Base-by-base conservation (phyloP, 768 basidiomycete species). In the Auriculariales sp. region DNA sequence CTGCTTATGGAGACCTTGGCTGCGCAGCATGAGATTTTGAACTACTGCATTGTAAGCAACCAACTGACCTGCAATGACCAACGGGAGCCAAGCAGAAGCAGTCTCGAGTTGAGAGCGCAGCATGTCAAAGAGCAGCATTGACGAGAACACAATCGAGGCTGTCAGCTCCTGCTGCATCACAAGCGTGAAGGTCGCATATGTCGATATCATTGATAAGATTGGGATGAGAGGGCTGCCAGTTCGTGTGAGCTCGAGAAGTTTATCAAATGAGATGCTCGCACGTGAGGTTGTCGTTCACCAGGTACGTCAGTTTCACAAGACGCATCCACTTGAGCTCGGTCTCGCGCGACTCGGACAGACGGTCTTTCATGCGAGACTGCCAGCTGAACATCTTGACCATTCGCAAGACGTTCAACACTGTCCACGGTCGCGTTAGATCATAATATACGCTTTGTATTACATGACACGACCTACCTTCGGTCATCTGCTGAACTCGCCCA, bases 341-440 rank as follows among this genome's bases (percentile, higher is more conserved):
- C 34, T 79, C 73, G 52, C 84, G 72, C 55, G 75, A 75, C 28
- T 70, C 69, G 19, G 69, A 62, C 39, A 89, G 66, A 46, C 68
- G 68, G 10, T 69, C 59, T 19, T 72, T 65, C 57, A 81, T 72
- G 39, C 73, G 54, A 10, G 55, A 70, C 50, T 71, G 69, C 69
- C 61, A 66, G 19, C 64, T 83, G 55, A 86, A 83, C 36, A 84
- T 64, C 61, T 85, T 84, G 58, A 83, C 67, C 75, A 83, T 81
- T 15, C 80, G 71, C 12, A 81, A 61, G 19, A 77, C 72, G 49
- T 71, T 72, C 57, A 79, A 66, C 4, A 68, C 78, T 78, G 48
- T 3, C 28, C 9, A 4, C 12, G 22, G 28, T 7, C 24, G 30
- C 28, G 15, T n/a, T 32, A 7, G 28, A 6, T 30, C 14, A 12